Base-by-base conservation (phyloP, 768 basidiomycete species). In the Pleurotus giganteus region DNA sequence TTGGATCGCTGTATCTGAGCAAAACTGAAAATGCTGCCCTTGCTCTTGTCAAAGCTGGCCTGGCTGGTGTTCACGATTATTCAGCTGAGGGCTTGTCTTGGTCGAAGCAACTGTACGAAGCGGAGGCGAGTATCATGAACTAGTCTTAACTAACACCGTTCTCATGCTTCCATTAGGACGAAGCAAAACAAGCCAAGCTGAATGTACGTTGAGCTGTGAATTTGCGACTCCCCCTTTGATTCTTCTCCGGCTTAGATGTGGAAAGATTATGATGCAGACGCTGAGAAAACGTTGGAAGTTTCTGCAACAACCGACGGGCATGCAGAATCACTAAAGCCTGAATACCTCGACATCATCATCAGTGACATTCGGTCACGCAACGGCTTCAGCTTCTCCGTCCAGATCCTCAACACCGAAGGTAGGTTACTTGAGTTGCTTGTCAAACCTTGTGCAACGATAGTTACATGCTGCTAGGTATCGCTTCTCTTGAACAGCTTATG, bases 401-500 rank as follows among this genome's bases (percentile, higher is more conserved):
- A 99, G 68, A 79, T 96, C 45, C 80, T 98, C 17, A 93, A 95
- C 67, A 88, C 89, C 1, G 90, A 94, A 72, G 94, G 94, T 89
- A 54, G 51, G 76, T 61, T n/a, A 1, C 23, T n/a, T 7, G 2
- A 41, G 7, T 13, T 42, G 26, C n/a, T n/a, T n/a, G 19, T 37
- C 32, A 29, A 24, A 7, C 26, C 32, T 32, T 19, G 2, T 17
- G 5, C 4, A 23, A 12, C 43, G 61, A 42, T 46, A 23, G 4
- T 41, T 28, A 53, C 42, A 39, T 49, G 7, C 47, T 27, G 7
- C 13, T 49, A 97, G 94, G 93, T 52, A 95, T 98, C 56, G 91
- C 90, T 8, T 86, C 88, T 4, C 77, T 99, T 56, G 96, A 97
- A 64, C 88, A 91, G 66, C 78, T 99, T 57, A 98, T 98, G 96